phyloP scores from a whole-genome alignment of 2,329 filamentous ascomycete genomes.

The Verruconis gallopava region DNA sequence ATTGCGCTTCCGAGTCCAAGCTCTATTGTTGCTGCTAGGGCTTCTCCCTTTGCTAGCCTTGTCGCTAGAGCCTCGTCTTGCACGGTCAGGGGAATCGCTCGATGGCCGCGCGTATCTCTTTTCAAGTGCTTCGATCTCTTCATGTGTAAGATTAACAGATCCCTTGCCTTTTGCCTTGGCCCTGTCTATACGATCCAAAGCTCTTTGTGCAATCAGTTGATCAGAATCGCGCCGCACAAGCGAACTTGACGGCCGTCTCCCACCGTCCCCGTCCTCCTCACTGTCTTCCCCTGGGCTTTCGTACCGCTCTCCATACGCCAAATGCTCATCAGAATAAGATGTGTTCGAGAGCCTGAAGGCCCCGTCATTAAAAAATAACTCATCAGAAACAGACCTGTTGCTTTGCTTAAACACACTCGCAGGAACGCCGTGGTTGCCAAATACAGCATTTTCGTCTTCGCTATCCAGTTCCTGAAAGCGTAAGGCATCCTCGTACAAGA shows the following conservation, averaged over 20 bases:
- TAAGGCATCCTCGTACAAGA: constrained; percentile 5
- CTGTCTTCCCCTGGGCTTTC: constrained; percentile 42
- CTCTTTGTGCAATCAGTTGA: constrained; percentile 62
- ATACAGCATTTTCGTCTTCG: constrained; percentile 30
- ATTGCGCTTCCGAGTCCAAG: constrained; percentile 5
- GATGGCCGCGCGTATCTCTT: background rate
- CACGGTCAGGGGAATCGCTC: constrained; percentile 6
- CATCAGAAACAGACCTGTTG: constrained; percentile 29
- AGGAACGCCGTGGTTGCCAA: constrained; percentile 3
- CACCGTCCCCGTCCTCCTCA: constrained; percentile 26
- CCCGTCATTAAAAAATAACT: constrained; percentile 36
- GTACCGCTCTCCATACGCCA: constrained; percentile 32
- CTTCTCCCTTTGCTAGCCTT: constrained; percentile 1
- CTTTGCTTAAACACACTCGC: constrained; percentile 18
- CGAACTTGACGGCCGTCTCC: background rate
- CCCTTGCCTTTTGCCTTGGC: constrained; percentile 63
- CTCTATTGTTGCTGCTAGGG: background rate
- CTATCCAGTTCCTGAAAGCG: constrained; percentile 55
- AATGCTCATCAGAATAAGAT: constrained; percentile 30
- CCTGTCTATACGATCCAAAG: constrained; percentile 65
- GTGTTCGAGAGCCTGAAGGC: constrained; percentile 29
- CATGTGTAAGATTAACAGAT: constrained; percentile 67
- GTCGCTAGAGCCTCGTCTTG: background rate
- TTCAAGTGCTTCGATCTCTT: constrained; percentile 63
- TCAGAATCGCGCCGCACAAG: constrained; percentile 44